Evolutionary conservation across 108 stramenopile genomes (phyloP).

Genomic region (Skeletonema costatum): DNA sequence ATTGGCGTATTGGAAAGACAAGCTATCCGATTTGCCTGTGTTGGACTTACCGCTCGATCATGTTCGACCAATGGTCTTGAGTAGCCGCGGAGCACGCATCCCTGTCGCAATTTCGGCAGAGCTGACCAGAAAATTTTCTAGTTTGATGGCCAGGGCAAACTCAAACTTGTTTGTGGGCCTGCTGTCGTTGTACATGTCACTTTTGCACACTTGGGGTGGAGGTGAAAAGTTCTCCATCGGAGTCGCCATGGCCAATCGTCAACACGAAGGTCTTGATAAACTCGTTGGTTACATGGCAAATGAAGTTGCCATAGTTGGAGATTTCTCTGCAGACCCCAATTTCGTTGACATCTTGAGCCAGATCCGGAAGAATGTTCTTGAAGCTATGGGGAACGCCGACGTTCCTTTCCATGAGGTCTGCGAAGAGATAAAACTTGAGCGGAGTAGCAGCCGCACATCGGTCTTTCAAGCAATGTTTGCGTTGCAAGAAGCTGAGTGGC

Average conservation of each 20-base stretch:
- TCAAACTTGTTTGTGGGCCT: conserved; percentile 20
- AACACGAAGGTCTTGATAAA: conserved; percentile 13
- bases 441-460: conserved; percentile 14
- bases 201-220: conserved; percentile 11
- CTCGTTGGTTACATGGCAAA: conserved; percentile 24
- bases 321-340: conserved; percentile 7
- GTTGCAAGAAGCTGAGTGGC: conserved; percentile 15
- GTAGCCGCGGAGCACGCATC: conserved; percentile 7
- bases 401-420: conserved; percentile 22
- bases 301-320: conserved; percentile 10
- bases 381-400: conserved; percentile 26
- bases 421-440: conserved; percentile 8
- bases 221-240: conserved; percentile 12
- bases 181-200: conserved; percentile 13
- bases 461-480: conserved; percentile 26
- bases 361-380: conserved; percentile 23
- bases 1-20: conserved; percentile 26
- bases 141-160: background rate
- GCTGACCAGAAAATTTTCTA: background rate
- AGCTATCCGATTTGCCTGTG: conserved; percentile 7
- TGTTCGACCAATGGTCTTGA: conserved; percentile 9
- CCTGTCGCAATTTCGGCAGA: conserved; percentile 5
- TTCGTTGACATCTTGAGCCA: conserved; percentile 5
- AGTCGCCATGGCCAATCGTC: conserved; percentile 12
- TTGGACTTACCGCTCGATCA: conserved; percentile 12